phyloP scores from a whole-genome alignment of 164 flowering plant species.

The Magnolia changhungtana region DNA sequence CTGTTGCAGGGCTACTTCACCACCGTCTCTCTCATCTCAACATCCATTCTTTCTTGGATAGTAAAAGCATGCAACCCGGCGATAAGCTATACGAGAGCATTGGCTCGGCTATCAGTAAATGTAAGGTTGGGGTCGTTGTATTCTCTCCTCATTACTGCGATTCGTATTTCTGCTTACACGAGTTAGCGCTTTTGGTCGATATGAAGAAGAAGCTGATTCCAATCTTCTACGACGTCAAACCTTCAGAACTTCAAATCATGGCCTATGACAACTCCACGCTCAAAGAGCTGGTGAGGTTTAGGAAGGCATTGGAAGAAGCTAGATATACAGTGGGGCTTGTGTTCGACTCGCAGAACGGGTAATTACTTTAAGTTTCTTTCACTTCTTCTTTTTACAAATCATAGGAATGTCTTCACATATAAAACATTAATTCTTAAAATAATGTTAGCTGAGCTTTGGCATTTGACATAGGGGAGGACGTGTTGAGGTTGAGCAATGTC shows the following conservation, averaged over 20 bases:
- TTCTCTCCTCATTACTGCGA: slow-evolving; percentile 59
- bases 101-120: slow-evolving; percentile 25
- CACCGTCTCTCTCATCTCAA: slow-evolving; percentile 24
- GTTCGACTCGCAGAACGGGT: slow-evolving; percentile 48
- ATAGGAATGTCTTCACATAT: background rate
- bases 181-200: slow-evolving; percentile 47
- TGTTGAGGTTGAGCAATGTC: no score
- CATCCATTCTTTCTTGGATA: slow-evolving; percentile 48
- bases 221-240: slow-evolving; percentile 53
- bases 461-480: no score
- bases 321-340: slow-evolving; percentile 53
- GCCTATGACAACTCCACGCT: slow-evolving; percentile 21
- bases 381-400: background rate
- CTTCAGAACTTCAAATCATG: slow-evolving; percentile 46
- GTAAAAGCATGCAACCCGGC: slow-evolving; percentile 56
- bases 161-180: slow-evolving; percentile 56
- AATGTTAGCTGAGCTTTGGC: background rate
- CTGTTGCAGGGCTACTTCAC: slow-evolving; percentile 43
- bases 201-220: slow-evolving; percentile 45
- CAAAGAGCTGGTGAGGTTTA: slow-evolving; percentile 31
- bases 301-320: slow-evolving; percentile 49
- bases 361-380: slow-evolving; percentile 1
- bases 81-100: slow-evolving; percentile 46
- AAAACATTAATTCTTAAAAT: background rate
- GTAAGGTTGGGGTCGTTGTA: slow-evolving; percentile 48